Evolutionary conservation across 2,329 filamentous ascomycete species (phyloP).

Genomic region (Fusarium sororula): DNA sequence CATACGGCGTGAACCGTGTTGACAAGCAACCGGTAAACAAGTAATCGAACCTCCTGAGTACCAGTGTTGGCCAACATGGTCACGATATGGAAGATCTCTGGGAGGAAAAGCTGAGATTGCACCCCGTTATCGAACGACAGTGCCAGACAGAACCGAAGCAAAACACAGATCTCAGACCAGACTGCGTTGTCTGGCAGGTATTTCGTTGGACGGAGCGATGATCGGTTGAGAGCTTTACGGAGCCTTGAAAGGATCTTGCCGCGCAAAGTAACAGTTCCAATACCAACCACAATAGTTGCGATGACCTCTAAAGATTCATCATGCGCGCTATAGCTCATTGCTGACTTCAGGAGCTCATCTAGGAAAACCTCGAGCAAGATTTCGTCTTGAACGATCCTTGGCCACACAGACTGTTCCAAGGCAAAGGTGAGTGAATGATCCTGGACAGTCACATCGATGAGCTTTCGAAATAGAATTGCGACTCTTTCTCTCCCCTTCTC

Average conservation of each 20-base stretch:
- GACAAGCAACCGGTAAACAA: constrained; percentile 70
- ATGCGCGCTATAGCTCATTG: constrained; percentile 64
- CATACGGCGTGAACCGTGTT: constrained; percentile 75
- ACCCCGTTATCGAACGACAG: constrained; percentile 74
- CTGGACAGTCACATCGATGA: constrained; percentile 71
- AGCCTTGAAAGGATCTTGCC: constrained; percentile 72
- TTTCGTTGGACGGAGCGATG: constrained; percentile 72
- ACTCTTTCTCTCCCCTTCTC: constrained; percentile 74
- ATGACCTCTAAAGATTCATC: constrained; percentile 69
- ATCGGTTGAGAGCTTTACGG: constrained; percentile 73
- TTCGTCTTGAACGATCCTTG: constrained; percentile 70
- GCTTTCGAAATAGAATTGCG: constrained; percentile 69
- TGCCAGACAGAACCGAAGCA: constrained; percentile 72
- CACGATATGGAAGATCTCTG: constrained; percentile 75
- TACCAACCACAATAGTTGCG: constrained; percentile 69
- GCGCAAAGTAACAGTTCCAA: constrained; percentile 71
- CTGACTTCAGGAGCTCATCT: constrained; percentile 73
- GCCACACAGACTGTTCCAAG: constrained; percentile 74
- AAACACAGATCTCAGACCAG: constrained; percentile 74
- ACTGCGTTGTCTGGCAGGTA: constrained; percentile 72
- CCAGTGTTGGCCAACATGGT: constrained; percentile 77
- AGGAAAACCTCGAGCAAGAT: constrained; percentile 72
- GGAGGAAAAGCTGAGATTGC: constrained; percentile 73
- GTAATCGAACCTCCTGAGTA: constrained; percentile 61
- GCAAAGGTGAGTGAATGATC: constrained; percentile 68